phyloP scores from a whole-genome alignment of 2,329 filamentous ascomycete species.

The Ilyonectria sp. region DNA sequence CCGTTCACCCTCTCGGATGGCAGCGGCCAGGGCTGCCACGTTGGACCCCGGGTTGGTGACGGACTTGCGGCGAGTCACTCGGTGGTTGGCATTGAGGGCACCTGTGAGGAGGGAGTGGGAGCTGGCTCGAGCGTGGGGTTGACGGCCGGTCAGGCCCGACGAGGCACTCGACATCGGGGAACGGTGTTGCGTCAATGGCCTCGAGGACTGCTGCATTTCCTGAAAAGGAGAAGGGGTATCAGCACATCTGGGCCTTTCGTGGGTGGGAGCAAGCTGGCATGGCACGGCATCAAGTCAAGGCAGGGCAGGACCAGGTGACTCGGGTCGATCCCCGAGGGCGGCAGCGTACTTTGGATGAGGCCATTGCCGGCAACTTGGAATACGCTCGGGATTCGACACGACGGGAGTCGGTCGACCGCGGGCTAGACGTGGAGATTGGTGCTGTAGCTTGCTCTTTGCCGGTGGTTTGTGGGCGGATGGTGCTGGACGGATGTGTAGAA shows the following conservation, averaged over 20 bases:
- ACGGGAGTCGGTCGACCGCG: constrained; percentile 52
- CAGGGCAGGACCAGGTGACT: constrained; percentile 38
- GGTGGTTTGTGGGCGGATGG: constrained; percentile 33
- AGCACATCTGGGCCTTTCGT: constrained; percentile 54
- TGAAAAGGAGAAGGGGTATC: constrained; percentile 56
- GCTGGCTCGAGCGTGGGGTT: constrained; percentile 80
- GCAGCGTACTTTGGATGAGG: constrained; percentile 72
- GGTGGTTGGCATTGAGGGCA: constrained; percentile 84
- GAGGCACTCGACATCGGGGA: constrained; percentile 72
- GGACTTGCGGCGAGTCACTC: constrained; percentile 94
- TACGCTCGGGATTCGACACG: constrained; percentile 53
- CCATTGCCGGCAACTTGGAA: constrained; percentile 65
- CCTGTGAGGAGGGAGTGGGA: constrained; percentile 86
- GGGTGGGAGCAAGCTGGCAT: constrained; percentile 51
- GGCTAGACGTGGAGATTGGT: constrained; percentile 43
- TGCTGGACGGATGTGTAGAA: constrained; percentile 34
- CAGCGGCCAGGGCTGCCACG: constrained; percentile 82
- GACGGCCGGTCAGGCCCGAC: constrained; percentile 72
- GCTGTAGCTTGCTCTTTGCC: constrained; percentile 38
- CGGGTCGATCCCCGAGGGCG: constrained; percentile 41
- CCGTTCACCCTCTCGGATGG: constrained; percentile 77
- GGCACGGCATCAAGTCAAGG: constrained; percentile 47
- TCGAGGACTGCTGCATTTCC: constrained; percentile 77
- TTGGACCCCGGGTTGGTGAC: constrained; percentile 83
- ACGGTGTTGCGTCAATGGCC: constrained; percentile 77